Percentiles rank a stretch among this genome's conserved stretches.
These are phyloP conservation scores for Cordyceps fumosorosea DNA, from an alignment of 2,329 filamentous ascomycete species.

Conservation along the genomic window DNA sequence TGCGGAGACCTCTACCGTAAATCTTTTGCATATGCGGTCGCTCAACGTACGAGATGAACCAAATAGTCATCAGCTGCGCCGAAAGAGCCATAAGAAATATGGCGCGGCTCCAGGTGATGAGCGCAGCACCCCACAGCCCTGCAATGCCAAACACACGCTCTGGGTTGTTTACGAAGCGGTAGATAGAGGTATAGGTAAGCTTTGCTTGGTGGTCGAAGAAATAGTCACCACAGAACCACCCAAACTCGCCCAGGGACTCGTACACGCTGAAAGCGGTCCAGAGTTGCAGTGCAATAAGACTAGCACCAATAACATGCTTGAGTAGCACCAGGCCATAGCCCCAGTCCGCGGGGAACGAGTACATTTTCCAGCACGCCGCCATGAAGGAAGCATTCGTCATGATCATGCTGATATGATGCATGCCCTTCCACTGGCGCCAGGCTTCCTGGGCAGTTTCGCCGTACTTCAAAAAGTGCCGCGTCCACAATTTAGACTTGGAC, in stretches of 20 bases:
- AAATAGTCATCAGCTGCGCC: slow-evolving; percentile 77
- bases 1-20: slow-evolving; percentile 76
- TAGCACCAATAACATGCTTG: slow-evolving; percentile 76
- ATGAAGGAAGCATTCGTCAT: slow-evolving; percentile 87
- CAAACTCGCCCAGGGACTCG: slow-evolving; percentile 92
- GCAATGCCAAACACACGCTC: slow-evolving; percentile 90
- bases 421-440: slow-evolving; percentile 95
- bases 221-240: slow-evolving; percentile 99
- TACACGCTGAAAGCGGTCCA: slow-evolving; percentile 95
- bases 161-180: slow-evolving; percentile 96
- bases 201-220: slow-evolving; percentile 86
- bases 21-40: slow-evolving; percentile 98
- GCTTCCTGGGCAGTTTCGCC: slow-evolving; percentile 86
- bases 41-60: slow-evolving; percentile 89
- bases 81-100: slow-evolving; percentile 82
- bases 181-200: slow-evolving; percentile 93
- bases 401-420: slow-evolving; percentile 87
- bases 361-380: slow-evolving; percentile 95
- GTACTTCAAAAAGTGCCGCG: slow-evolving; percentile 93
- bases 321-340: slow-evolving; percentile 77
- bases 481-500: slow-evolving; percentile 90
- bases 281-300: slow-evolving; percentile 76
- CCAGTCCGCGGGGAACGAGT: slow-evolving; percentile 80
- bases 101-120: slow-evolving; percentile 84
- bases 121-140: slow-evolving; percentile 88